phyloP scores from a whole-genome alignment of 1,284 basidiomycete species.

The Tilletia indica region DNA sequence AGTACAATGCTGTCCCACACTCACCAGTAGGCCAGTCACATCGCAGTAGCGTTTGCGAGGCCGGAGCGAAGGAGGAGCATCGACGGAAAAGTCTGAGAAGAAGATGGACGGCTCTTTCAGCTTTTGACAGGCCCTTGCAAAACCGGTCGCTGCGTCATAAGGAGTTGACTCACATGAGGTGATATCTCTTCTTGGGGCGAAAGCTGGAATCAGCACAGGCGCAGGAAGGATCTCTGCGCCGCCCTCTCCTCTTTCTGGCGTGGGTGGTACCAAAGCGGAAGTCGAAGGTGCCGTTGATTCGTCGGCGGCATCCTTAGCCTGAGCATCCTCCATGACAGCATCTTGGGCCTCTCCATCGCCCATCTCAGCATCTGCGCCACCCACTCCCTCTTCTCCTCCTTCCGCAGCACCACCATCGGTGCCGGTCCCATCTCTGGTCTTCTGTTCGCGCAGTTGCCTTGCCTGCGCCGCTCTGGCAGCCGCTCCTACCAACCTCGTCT shows the following conservation, averaged over 20 bases:
- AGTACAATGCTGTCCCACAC: conserved; percentile 24
- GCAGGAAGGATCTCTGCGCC: neutral
- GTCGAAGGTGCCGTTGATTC: neutral
- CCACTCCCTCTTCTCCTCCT: neutral
- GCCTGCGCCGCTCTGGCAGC: conserved; percentile 16
- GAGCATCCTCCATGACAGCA: neutral
- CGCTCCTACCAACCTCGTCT: conserved; percentile 4
- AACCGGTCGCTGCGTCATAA: neutral
- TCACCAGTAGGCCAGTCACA: conserved; percentile 77
- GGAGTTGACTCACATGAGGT: conserved; percentile 24
- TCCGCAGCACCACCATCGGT: conserved; percentile 13
- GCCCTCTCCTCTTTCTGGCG: neutral
- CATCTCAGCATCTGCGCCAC: conserved; percentile 3
- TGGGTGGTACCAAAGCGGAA: neutral
- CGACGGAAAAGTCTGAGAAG: conserved; percentile 70
- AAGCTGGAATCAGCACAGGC: neutral
- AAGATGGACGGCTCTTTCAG: neutral
- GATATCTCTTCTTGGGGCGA: conserved; percentile 7
- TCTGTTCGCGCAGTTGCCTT: conserved; percentile 11
- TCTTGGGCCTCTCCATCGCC: neutral
- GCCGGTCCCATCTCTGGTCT: conserved; percentile 15
- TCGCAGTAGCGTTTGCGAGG: conserved; percentile 79
- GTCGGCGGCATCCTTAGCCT: neutral
- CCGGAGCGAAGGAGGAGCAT: conserved; percentile 76
- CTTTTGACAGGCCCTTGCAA: neutral